These are phyloP conservation scores for Amanita thiersii DNA, from an alignment of 768 basidiomycete genomes.

Conservation along the genomic window DNA sequence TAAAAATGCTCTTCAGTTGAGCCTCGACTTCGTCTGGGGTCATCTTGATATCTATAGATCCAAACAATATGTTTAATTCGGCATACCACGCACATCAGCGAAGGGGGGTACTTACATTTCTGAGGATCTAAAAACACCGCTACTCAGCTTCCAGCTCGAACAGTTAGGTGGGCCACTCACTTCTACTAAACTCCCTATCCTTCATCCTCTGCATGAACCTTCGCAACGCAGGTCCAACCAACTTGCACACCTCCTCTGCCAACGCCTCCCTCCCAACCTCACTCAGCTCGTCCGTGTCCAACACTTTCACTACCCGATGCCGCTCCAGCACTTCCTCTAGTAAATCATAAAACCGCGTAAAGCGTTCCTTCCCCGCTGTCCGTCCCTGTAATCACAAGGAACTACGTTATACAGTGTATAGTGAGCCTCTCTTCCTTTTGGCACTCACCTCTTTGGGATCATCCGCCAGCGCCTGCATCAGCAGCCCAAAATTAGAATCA, in stretches of 20 bases:
- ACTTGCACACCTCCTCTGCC: conserved; percentile 66
- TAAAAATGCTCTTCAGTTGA: conserved; percentile 59
- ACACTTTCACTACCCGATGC: conserved; percentile 57
- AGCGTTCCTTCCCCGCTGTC: conserved; percentile 71
- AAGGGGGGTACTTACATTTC: conserved; percentile 43
- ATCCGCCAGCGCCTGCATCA: conserved; percentile 60
- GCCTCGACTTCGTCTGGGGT: conserved; percentile 66
- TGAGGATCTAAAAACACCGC: conserved; percentile 44
- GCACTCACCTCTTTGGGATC: conserved; percentile 49
- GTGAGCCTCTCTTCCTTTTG: background rate
- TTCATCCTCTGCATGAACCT: conserved; percentile 67
- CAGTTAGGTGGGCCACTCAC: conserved; percentile 29
- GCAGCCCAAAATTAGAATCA: conserved; percentile 72
- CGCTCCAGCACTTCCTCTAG: conserved; percentile 75
- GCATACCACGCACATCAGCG: background rate
- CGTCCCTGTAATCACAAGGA: conserved; percentile 31
- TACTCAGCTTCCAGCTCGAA: conserved; percentile 3
- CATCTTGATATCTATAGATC: conserved; percentile 65
- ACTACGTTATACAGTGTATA: background rate
- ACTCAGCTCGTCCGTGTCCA: conserved; percentile 50
- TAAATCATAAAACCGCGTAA: conserved; percentile 73
- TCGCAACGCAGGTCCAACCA: conserved; percentile 69
- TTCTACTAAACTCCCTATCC: conserved; percentile 82
- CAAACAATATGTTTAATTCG: conserved; percentile 3
- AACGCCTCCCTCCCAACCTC: conserved; percentile 47